Percentiles rank a stretch among this genome's conserved stretches.
phyloP scores from a whole-genome alignment of 495 filamentous ascomycete species.

The Lasiosphaeriaceae sp. region DNA sequence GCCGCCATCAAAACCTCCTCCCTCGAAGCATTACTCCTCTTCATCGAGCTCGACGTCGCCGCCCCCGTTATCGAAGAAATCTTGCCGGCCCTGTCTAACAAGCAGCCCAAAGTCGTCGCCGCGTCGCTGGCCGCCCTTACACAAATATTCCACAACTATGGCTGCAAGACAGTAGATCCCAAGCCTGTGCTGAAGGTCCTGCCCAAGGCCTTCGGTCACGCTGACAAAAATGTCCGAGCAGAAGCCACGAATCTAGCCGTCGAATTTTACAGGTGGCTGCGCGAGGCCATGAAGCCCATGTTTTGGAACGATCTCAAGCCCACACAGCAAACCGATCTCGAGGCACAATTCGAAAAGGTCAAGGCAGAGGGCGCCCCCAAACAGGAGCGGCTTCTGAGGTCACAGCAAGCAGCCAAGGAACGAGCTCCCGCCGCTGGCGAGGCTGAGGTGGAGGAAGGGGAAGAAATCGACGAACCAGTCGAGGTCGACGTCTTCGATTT shows the following conservation, averaged over 20 bases:
- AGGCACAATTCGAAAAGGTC: slow-evolving; percentile 88
- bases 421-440: slow-evolving; percentile 55
- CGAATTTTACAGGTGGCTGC: slow-evolving; percentile 94
- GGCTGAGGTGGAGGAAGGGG: slow-evolving; percentile 56
- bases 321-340: slow-evolving; percentile 90
- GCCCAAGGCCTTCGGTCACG: slow-evolving; percentile 90
- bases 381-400: slow-evolving; percentile 82
- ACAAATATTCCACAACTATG: slow-evolving; percentile 84
- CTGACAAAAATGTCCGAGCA: slow-evolving; percentile 97
- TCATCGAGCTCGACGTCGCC: slow-evolving; percentile 84
- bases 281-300: slow-evolving; percentile 95
- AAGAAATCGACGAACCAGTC: slow-evolving; percentile 61
- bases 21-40: slow-evolving; percentile 81
- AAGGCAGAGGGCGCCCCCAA: slow-evolving; percentile 85
- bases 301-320: slow-evolving; percentile 97
- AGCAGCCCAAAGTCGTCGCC: slow-evolving; percentile 91
- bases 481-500: slow-evolving; percentile 84
- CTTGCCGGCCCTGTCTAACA: slow-evolving; percentile 78
- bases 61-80: slow-evolving; percentile 88
- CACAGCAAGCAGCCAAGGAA: slow-evolving; percentile 80
- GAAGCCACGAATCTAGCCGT: slow-evolving; percentile 90
- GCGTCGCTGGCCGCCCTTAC: slow-evolving; percentile 76
- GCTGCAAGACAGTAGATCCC: slow-evolving; percentile 93
- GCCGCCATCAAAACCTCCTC: slow-evolving; percentile 84
- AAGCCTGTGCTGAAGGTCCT: slow-evolving; percentile 90